phyloP scores from a whole-genome alignment of 2,329 filamentous ascomycete genomes.

The Ophiostoma quercus region DNA sequence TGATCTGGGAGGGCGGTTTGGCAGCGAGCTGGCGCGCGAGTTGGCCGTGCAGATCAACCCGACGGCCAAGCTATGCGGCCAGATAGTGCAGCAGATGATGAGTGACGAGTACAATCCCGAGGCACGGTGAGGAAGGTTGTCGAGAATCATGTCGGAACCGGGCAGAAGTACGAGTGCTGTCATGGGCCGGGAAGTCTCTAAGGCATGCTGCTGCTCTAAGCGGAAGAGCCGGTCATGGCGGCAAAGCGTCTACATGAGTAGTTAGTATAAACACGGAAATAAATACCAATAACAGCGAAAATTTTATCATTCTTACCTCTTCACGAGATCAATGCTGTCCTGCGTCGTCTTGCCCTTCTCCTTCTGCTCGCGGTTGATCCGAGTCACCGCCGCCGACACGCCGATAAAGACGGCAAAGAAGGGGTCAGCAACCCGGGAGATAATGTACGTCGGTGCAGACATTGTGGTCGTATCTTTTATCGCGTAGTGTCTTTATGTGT shows the following conservation, averaged over 20 bases:
- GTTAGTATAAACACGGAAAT: neutral
- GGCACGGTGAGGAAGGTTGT: neutral
- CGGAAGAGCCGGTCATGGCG: neutral
- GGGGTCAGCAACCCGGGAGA: constrained; percentile 54
- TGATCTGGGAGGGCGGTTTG: constrained; percentile 58
- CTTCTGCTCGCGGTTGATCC: constrained; percentile 57
- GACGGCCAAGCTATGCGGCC: constrained; percentile 63
- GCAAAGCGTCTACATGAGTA: neutral
- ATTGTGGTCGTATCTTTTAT: constrained; percentile 34
- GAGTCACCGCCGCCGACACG: constrained; percentile 49
- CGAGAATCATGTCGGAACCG: neutral
- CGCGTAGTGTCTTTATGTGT: neutral
- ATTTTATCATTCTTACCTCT: constrained; percentile 37
- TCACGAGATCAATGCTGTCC: constrained; percentile 45
- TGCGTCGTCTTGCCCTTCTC: constrained; percentile 50
- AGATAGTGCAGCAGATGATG: constrained; percentile 65
- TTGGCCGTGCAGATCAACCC: constrained; percentile 62
- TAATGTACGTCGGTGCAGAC: constrained; percentile 54
- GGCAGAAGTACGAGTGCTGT: neutral
- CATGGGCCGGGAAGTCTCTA: neutral
- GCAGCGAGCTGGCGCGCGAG: constrained; percentile 59
- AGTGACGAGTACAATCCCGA: constrained; percentile 57
- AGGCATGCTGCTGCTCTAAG: neutral
- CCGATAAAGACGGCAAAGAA: constrained; percentile 56
- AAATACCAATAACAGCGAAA: neutral